These are phyloP conservation scores for Phytomonas serpens DNA, from an alignment of 208 protist genomes.

Conservation along the genomic window DNA sequence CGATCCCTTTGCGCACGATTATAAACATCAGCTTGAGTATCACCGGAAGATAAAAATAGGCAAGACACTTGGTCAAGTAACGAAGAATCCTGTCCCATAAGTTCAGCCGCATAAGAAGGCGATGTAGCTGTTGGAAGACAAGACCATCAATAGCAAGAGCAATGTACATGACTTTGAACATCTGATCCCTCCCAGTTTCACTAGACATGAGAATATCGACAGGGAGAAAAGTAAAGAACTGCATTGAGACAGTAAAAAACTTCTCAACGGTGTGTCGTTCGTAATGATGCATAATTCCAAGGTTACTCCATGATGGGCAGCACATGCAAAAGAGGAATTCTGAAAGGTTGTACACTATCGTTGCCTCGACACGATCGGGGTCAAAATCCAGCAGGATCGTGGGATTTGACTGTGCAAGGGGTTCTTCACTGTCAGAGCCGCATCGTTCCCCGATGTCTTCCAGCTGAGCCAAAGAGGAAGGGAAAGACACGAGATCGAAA, in stretches of 20 bases:
- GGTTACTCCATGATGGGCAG: constrained; percentile 60
- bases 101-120: constrained; percentile 32
- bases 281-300: constrained; percentile 72
- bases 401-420: constrained; percentile 2
- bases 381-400: constrained; percentile 24
- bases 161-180: constrained; percentile 49
- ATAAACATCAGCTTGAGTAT: constrained; percentile 48
- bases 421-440: constrained; percentile 5
- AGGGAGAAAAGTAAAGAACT: constrained; percentile 50
- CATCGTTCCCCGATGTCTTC: neutral
- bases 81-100: constrained; percentile 54
- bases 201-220: constrained; percentile 58
- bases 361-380: constrained; percentile 26
- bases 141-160: constrained; percentile 24
- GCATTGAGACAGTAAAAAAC: constrained; percentile 45
- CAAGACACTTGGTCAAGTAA: constrained; percentile 44
- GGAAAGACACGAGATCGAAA: constrained; percentile 29
- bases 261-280: constrained; percentile 42
- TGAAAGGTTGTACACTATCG: constrained; percentile 58
- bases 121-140: constrained; percentile 29
- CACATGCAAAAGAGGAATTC: constrained; percentile 57
- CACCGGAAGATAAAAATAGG: constrained; percentile 38
- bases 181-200: constrained; percentile 18
- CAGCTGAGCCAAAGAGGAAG: constrained; percentile 1
- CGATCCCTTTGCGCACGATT: constrained; percentile 27